Evolutionary conservation across 352 stramenopile genomes (phyloP), one percentile per base, ranked within the genome.

Genomic region (Globisporangium irregulare): DNA sequence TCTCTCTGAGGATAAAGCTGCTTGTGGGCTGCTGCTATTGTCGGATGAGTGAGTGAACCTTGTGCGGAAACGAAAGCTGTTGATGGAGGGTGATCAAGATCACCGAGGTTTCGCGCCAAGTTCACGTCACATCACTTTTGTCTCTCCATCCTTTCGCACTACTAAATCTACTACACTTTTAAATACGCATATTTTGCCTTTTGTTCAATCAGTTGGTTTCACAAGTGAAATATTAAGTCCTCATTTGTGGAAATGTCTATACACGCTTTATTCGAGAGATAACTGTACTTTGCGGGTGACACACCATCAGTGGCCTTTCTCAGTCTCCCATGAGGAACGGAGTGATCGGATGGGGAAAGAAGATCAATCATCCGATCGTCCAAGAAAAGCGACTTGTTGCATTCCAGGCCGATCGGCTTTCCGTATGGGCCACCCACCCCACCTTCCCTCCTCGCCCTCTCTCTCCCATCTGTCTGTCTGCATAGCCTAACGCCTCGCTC

Each of bases 281-380:
- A 14, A 59, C 27, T 24, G 54, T 59, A 59, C 10, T 3, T 59
- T 8, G 27, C 6, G 6, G 7, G 7, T 51, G 43, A 51, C 43
- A 51, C 43, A 7, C 25, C 54, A 43, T 59, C 54, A 59, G 27
- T 1, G 54, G 22, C 54, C 54, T 59, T 59, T 59, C 54, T 59
- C 54, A 59, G 15, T 22, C 43, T 51, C 5, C 51, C 51, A 57
- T 27, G 7, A 43, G 54, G 54, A 59, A 25, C 25, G 5, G 27
- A 18, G 25, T 59, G 54, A 59, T 18, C 25, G 15, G 54, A 59
- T 59, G 54, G 54, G 54, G 22, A 59, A n/a, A 18, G 29, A n/a
- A 18, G 29, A 24, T 36, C 9, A 29, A 15, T n/a, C 14, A 41
- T 59, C 53, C 10, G 53, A 58, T 58, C 53, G 24, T 8, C 24